Conservation (phyloP, 75 land plant species). For the Pseudotsuga menziesii region DNA sequence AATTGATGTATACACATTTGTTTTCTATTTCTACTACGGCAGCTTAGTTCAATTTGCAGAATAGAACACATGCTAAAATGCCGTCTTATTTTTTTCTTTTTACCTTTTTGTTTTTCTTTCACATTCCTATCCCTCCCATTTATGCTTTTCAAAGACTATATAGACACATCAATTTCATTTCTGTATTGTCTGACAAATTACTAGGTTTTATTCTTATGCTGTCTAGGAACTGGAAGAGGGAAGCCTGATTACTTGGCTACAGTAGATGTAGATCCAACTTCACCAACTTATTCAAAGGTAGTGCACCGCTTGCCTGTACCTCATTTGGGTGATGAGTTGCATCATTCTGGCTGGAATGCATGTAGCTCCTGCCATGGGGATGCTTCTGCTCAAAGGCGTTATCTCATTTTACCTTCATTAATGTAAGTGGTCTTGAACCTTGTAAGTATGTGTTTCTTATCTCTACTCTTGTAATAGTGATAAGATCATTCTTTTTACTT, state of each 20-base stretch:
- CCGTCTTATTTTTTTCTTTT: too few species aligned
- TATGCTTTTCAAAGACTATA: too few species aligned
- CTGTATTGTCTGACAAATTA: not conserved
- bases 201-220: not conserved
- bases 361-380: slow-evolving; percentile 99
- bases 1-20: too few species aligned
- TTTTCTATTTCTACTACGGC: not conserved
- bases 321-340: slow-evolving; percentile 82
- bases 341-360: slow-evolving; percentile 98
- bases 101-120: too few species aligned
- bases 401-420: slow-evolving; percentile 77
- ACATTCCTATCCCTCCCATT: too few species aligned
- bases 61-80: too few species aligned
- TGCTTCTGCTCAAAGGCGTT: slow-evolving; percentile 67
- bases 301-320: slow-evolving; percentile 78
- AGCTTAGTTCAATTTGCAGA: not conserved
- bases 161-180: too few species aligned
- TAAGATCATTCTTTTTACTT: not conserved
- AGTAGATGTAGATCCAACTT: slow-evolving; percentile 87
- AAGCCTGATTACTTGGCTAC: slow-evolving; percentile 96
- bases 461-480: not conserved
- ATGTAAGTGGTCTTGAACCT: slow-evolving; percentile 38
- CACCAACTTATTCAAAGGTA: slow-evolving; percentile 78
- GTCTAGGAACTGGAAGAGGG: slow-evolving; percentile 72
- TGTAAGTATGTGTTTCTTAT: not conserved